phyloP scores from a whole-genome alignment of 257 asterid species.

The Apocynum venetum region DNA sequence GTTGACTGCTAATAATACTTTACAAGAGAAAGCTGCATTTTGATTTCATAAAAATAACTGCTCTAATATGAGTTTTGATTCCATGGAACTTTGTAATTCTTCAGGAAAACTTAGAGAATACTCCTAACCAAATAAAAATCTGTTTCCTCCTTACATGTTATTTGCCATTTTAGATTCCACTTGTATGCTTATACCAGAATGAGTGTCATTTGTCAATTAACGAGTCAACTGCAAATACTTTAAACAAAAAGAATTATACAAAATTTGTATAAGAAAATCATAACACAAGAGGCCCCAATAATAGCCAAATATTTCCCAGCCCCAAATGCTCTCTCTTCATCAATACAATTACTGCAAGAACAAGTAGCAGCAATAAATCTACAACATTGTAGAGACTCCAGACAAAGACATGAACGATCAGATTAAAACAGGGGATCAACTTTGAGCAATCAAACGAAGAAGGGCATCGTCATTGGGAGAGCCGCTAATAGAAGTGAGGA shows the following conservation, averaged over 20 bases:
- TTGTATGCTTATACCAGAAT: no score
- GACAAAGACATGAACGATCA: not conserved
- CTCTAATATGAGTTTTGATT: not conserved
- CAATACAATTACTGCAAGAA: not conserved
- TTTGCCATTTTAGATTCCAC: no score
- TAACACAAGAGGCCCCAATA: no score
- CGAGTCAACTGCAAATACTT: not conserved
- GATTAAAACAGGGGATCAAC: conserved; percentile 17
- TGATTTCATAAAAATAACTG: not conserved
- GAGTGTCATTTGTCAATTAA: not conserved
- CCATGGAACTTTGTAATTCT: not conserved
- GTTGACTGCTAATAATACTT: not conserved
- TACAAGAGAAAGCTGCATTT: not conserved
- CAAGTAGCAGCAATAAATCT: not conserved
- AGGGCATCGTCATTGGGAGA: conserved; percentile 37
- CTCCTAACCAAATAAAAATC: not conserved
- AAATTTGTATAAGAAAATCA: no score
- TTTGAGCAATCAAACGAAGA: conserved; percentile 30
- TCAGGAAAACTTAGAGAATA: not conserved
- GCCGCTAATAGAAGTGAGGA: conserved; percentile 29
- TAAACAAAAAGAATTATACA: not conserved
- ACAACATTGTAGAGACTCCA: not conserved
- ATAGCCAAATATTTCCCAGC: not conserved
- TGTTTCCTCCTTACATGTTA: not conserved
- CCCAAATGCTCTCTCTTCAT: no score